These are phyloP conservation scores for Ceratocystis smalleyi DNA, from an alignment of 2,329 filamentous ascomycete species.

Conservation along the genomic window DNA sequence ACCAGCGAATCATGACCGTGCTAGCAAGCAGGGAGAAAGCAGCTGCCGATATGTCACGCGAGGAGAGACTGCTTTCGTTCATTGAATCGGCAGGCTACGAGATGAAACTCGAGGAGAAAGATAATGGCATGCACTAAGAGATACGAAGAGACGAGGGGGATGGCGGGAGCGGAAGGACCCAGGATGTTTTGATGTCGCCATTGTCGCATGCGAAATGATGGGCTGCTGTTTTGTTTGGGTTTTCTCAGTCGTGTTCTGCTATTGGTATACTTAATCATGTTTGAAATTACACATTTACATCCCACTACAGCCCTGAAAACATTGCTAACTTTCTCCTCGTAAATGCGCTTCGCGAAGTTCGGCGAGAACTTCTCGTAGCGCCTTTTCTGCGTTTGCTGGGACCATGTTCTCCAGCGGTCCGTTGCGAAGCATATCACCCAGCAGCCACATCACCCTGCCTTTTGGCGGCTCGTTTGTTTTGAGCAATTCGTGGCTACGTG, in stretches of 20 bases:
- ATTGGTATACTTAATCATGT: background rate
- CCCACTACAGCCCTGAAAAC: background rate
- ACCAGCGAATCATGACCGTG: constrained; percentile 40
- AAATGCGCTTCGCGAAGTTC: background rate
- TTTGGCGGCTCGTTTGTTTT: constrained; percentile 36
- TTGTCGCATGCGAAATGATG: background rate
- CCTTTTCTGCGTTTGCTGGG: constrained; percentile 34
- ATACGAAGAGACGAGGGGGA: background rate
- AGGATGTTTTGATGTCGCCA: background rate
- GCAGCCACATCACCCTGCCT: constrained; percentile 45
- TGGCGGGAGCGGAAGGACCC: background rate
- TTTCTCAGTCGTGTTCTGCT: background rate
- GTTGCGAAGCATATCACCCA: constrained; percentile 42
- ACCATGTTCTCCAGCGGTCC: constrained; percentile 41
- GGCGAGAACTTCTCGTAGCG: constrained; percentile 25
- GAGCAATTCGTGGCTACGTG: constrained; percentile 28
- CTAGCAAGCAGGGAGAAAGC: constrained; percentile 35
- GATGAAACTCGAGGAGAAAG: constrained; percentile 41
- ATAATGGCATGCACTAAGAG: background rate
- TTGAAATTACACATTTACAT: background rate
- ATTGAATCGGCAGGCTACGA: constrained; percentile 39
- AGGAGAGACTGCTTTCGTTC: constrained; percentile 18
- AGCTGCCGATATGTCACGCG: constrained; percentile 14
- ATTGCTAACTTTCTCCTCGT: background rate
- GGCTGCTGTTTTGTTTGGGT: background rate